Evolutionary conservation across 345 rosid genomes (phyloP).

Genomic region (Orychophragmus violaceus): DNA sequence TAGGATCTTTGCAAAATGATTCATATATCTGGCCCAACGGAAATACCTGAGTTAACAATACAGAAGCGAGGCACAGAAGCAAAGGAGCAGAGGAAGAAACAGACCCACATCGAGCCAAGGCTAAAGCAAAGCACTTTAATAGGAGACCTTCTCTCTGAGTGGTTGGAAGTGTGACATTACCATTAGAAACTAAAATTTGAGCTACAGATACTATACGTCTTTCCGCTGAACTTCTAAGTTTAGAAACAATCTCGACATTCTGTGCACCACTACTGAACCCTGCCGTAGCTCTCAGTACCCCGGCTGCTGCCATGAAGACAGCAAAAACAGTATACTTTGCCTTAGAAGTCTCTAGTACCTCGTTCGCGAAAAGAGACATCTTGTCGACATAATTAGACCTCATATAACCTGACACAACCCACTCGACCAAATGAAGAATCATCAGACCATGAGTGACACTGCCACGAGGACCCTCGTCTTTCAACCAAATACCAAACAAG

Average conservation of each 20-base stretch:
- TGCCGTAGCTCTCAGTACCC: slow-evolving; percentile 61
- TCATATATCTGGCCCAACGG: slow-evolving; percentile 51
- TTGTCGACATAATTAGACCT: slow-evolving; percentile 39
- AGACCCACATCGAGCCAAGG: slow-evolving; percentile 70
- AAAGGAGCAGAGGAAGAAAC: slow-evolving; percentile 49
- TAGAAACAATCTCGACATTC: slow-evolving; percentile 37
- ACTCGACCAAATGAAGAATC: slow-evolving; percentile 79
- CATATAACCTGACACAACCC: slow-evolving; percentile 64
- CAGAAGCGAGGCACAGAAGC: slow-evolving; percentile 57
- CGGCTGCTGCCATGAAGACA: slow-evolving; percentile 66
- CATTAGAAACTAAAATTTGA: slow-evolving; percentile 37
- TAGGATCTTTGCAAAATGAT: slow-evolving; percentile 34
- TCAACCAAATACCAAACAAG: slow-evolving; percentile 59
- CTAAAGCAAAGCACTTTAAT: slow-evolving; percentile 59
- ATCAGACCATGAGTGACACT: slow-evolving; percentile 56
- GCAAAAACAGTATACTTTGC: slow-evolving; percentile 42
- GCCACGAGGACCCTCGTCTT: slow-evolving; percentile 45
- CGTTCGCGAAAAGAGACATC: slow-evolving; percentile 37
- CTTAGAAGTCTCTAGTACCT: slow-evolving; percentile 41
- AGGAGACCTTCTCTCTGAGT: slow-evolving; percentile 35
- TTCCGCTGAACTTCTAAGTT: slow-evolving; percentile 53
- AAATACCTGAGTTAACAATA: slow-evolving; percentile 60
- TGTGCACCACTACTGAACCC: slow-evolving; percentile 32
- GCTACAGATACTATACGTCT: slow-evolving; percentile 43
- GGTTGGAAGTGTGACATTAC: slow-evolving; percentile 22